Evolutionary conservation across 2,329 filamentous ascomycete genomes (phyloP), one percentile per base, ranked within the genome.

Genomic region (Colletotrichum chlorophyti): DNA sequence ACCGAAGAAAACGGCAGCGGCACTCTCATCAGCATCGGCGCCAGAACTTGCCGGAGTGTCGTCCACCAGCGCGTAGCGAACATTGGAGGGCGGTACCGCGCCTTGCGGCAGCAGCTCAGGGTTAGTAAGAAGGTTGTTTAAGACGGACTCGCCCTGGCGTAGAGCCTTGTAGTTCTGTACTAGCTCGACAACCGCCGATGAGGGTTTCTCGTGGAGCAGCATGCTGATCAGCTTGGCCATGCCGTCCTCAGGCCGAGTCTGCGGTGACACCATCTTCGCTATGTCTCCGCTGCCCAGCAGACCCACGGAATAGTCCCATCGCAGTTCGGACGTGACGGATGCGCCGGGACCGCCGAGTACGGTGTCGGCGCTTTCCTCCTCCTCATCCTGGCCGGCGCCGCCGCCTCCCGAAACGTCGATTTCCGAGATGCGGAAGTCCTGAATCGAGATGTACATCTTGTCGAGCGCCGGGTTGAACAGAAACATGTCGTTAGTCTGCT

Each of bases 401-500:
- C 43, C 29, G 19, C 32, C 32, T 17, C 29, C 43, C 7, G 43
- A 11, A 9, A 23, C 15, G 14, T 47, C 43, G 0, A 47, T 27
- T n/a, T 47, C 43, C 12, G 29, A 34, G 1, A 47, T 35, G 43
- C 43, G 43, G 12, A 47, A 47, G 29, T 47, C 43, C 17, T 35
- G 17, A 5, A 47, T 35, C 17, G 43, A 11, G 29, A 47, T 35
- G 19, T 35, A 35, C 43, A 47, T 47, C 9, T 35, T 47, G 8
- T 47, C 43, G 29, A 47, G 43, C 17, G 27, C 29, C 19, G 43
- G 27, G 29, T 47, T 29, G 29, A 47, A 47, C 29, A 47, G 19
- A 9, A 47, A 47, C 29, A 47, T 47, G 29, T 47, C 43, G 29
- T 47, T 47, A 10, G 43, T 47, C 43, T 47, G 43, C 43, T 47